Evolutionary conservation across 495 filamentous ascomycete species (phyloP).

Genomic region (Platismatia glauca): DNA sequence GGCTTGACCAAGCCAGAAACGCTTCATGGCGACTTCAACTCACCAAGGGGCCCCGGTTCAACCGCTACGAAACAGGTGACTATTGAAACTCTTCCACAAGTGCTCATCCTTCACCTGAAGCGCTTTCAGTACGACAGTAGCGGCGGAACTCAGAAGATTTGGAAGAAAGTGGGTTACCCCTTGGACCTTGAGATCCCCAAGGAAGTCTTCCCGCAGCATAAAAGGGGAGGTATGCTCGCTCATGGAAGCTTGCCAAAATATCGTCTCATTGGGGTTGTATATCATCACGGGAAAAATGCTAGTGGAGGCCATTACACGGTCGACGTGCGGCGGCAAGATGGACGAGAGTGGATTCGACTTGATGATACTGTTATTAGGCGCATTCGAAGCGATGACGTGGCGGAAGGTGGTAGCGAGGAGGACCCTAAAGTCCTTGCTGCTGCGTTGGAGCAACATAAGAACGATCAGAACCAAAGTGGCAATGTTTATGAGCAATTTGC

Average conservation of each 20-base stretch:
- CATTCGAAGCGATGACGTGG: conserved; percentile 81
- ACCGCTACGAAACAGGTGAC: conserved; percentile 87
- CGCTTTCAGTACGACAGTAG: conserved; percentile 90
- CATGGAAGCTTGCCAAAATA: conserved; percentile 70
- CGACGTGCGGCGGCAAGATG: conserved; percentile 88
- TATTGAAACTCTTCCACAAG: conserved; percentile 85
- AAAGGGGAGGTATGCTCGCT: conserved; percentile 52
- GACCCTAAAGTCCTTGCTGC: conserved; percentile 60
- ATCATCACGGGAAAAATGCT: conserved; percentile 94
- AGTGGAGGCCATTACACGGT: conserved; percentile 95
- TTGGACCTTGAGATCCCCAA: conserved; percentile 88
- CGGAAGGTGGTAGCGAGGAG: conserved; percentile 73
- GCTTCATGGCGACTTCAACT: conserved; percentile 79
- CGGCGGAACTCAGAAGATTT: conserved; percentile 93
- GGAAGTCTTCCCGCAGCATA: conserved; percentile 76
- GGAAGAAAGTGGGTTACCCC: conserved; percentile 95
- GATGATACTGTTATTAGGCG: conserved; percentile 89
- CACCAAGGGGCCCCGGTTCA: conserved; percentile 64
- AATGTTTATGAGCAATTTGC: conserved; percentile 68
- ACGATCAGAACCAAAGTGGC: conserved; percentile 40
- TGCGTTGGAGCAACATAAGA: conserved; percentile 56
- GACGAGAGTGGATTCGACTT: conserved; percentile 86
- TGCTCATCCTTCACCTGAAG: conserved; percentile 91
- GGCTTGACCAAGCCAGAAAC: conserved; percentile 74
- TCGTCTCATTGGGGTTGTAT: conserved; percentile 81